Conservation (phyloP, 2,329 filamentous ascomycete genomes). For the Alternaria sp. region DNA sequence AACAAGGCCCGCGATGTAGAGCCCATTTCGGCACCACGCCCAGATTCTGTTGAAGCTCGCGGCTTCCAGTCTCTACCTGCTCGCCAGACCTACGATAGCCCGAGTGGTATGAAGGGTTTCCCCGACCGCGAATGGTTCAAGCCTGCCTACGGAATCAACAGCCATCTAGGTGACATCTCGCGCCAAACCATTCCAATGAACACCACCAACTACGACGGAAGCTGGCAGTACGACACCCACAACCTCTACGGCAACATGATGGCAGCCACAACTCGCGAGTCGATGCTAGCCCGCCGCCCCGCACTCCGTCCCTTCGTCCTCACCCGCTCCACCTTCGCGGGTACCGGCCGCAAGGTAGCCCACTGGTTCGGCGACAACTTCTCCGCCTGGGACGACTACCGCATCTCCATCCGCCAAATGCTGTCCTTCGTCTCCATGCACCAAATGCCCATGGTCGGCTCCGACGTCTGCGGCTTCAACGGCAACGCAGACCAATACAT, state of each 20-base stretch:
- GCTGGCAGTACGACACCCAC: slow-evolving; percentile 75
- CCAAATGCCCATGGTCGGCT: slow-evolving; percentile 56
- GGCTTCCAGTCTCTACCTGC: slow-evolving; percentile 1
- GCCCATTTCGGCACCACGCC: background rate
- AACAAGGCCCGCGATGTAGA: slow-evolving; percentile 6
- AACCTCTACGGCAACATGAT: slow-evolving; percentile 81
- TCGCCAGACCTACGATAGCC: slow-evolving; percentile 29
- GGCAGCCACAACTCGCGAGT: slow-evolving; percentile 67
- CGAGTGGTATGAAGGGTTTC: slow-evolving; percentile 60
- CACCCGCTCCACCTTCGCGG: slow-evolving; percentile 77
- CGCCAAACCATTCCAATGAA: slow-evolving; percentile 67
- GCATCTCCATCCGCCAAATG: slow-evolving; percentile 50
- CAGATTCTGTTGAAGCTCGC: background rate
- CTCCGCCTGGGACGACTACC: slow-evolving; percentile 54
- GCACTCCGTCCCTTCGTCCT: slow-evolving; percentile 71
- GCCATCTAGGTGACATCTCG: slow-evolving; percentile 58
- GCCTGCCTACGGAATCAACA: slow-evolving; percentile 70
- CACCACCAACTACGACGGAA: slow-evolving; percentile 70
- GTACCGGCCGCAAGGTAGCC: slow-evolving; percentile 66
- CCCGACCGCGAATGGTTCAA: slow-evolving; percentile 68
- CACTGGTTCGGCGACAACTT: slow-evolving; percentile 67
- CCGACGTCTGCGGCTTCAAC: slow-evolving; percentile 79
- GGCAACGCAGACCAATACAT: slow-evolving; percentile 70
- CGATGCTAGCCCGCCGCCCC: slow-evolving; percentile 72
- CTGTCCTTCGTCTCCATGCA: slow-evolving; percentile 56